A percentile compares a stretch with the other conserved stretches of the same genome.
These are phyloP conservation scores for Tetradesmus lagerheimii DNA, from an alignment of 139 green algal species.

Conservation along the genomic window DNA sequence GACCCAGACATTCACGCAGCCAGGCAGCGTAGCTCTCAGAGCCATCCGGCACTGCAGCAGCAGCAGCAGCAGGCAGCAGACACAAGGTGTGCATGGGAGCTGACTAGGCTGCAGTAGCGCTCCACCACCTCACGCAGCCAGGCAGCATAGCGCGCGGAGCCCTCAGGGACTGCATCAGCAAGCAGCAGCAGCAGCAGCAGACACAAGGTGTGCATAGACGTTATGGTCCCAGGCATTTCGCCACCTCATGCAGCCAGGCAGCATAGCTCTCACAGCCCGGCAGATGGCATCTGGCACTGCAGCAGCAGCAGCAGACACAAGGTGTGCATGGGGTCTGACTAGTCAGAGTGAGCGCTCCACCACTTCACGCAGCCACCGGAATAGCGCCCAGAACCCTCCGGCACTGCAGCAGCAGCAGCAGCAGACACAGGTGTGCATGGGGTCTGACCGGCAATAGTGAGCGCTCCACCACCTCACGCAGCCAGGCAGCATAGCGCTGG, in stretches of 20 bases:
- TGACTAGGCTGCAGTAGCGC: too few relatives aligned
- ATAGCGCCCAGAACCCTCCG: background rate
- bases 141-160: too few relatives aligned
- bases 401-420: background rate
- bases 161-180: background rate
- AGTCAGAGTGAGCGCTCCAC: too few relatives aligned
- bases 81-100: too few relatives aligned
- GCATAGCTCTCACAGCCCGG: too few relatives aligned
- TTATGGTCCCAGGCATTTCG: too few relatives aligned
- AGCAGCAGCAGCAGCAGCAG: background rate
- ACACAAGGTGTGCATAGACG: background rate
- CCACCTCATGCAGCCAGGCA: background rate
- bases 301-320: background rate
- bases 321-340: background rate
- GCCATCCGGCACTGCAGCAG: background rate
- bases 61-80: background rate
- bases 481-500: conserved; percentile 44
- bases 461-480: conserved; percentile 75
- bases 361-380: background rate
- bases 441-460: too few relatives aligned
- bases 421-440: too few relatives aligned
- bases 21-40: background rate
- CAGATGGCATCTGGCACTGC: conserved; percentile 12
- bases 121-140: conserved; percentile 76
- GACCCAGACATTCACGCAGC: background rate